Conservation (phyloP, 768 basidiomycete species). For the Podaxis rugospora region DNA sequence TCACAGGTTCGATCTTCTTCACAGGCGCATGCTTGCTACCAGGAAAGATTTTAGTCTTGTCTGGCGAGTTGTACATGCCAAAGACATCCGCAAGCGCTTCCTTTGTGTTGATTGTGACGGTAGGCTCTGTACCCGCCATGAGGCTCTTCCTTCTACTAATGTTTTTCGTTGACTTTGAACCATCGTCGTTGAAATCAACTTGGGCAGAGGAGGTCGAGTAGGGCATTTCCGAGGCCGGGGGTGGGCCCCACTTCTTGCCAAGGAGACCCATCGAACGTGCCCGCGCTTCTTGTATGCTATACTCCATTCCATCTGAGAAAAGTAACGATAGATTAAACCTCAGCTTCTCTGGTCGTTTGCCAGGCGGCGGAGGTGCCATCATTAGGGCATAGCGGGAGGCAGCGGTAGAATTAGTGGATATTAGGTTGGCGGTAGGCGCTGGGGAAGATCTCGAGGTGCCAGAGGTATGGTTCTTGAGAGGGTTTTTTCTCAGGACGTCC, state of each 20-base stretch:
- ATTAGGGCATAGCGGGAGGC: conserved; percentile 65
- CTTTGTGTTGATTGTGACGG: conserved; percentile 95
- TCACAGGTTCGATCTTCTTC: conserved; percentile 60
- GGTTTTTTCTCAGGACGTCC: conserved; percentile 11
- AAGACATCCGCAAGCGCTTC: conserved; percentile 93
- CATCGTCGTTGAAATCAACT: conserved; percentile 62
- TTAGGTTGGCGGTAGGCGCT: conserved; percentile 23
- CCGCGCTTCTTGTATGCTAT: conserved; percentile 79
- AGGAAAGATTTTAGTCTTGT: conserved; percentile 60
- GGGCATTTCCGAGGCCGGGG: conserved; percentile 44
- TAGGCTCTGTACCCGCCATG: conserved; percentile 57
- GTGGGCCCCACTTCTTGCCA: conserved; percentile 78
- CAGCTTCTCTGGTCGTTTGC: conserved; percentile 68
- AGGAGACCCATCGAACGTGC: conserved; percentile 79
- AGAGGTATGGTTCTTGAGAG: conserved; percentile 6
- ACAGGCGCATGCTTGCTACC: conserved; percentile 75
- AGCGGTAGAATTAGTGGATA: conserved; percentile 32
- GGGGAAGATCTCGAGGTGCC: conserved; percentile 14
- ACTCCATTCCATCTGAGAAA: conserved; percentile 76
- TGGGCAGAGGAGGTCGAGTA: conserved; percentile 30
- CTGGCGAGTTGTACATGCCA: conserved; percentile 93
- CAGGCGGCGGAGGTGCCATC: conserved; percentile 64
- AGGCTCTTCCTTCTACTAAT: conserved; percentile 43
- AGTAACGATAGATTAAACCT: conserved; percentile 66
- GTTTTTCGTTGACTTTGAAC: conserved; percentile 39